Conservation (phyloP, 805 yeast genomes). For the Suhomyces emberorum region DNA sequence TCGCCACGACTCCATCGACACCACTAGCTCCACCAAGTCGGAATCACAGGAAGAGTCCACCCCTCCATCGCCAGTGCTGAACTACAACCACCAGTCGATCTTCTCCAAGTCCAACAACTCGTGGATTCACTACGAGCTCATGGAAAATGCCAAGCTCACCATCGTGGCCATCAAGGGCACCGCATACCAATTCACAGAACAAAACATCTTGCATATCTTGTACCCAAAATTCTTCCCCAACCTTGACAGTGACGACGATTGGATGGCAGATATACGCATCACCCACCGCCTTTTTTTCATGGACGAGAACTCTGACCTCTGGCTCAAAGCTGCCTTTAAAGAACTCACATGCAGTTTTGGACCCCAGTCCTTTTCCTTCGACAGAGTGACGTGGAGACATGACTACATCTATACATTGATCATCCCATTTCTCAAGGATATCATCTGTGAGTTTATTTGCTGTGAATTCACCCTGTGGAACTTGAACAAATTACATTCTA, state of each 20-base stretch:
- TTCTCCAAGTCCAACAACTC: conserved; percentile 26
- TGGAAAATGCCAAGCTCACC: conserved; percentile 37
- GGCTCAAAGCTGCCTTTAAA: conserved; percentile 20
- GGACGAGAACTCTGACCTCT: conserved; percentile 9
- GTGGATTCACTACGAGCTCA: conserved; percentile 34
- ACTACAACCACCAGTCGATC: conserved; percentile 10
- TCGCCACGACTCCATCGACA: not conserved
- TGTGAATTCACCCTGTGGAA: conserved; percentile 15
- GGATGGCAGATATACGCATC: conserved; percentile 26
- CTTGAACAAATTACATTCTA: not conserved
- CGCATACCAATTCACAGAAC: conserved; percentile 35
- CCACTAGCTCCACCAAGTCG: not conserved
- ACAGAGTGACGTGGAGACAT: conserved; percentile 18
- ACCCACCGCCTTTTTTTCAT: conserved; percentile 15
- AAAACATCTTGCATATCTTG: conserved; percentile 41
- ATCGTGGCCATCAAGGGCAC: conserved; percentile 41
- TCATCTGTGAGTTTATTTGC: conserved; percentile 29
- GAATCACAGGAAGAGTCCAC: not conserved
- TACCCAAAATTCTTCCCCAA: conserved; percentile 45
- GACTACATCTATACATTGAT: conserved; percentile 30
- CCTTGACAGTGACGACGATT: conserved; percentile 37
- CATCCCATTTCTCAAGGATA: conserved; percentile 27
- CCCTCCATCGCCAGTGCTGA: not conserved
- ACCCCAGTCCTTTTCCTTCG: conserved; percentile 22
- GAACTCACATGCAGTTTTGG: conserved; percentile 16